Conservation (phyloP, 805 yeast species). For the Starmerella stigmatis region DNA sequence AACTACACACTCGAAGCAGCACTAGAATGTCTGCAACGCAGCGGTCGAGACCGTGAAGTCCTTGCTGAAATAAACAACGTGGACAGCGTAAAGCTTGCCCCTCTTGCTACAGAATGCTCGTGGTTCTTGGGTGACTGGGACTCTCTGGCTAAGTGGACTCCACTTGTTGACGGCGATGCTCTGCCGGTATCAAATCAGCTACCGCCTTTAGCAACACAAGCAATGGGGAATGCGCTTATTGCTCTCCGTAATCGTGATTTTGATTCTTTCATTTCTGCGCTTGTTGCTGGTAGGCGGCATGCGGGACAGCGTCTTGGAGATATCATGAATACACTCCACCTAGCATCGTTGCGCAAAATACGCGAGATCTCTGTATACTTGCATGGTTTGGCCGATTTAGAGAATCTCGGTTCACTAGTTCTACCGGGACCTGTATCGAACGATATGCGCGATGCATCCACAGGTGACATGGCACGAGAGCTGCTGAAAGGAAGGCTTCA, state of each 20-base stretch:
- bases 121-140: slow-evolving; percentile 49
- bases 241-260: slow-evolving; percentile 34
- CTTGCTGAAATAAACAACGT: slow-evolving; percentile 38
- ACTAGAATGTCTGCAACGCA: slow-evolving; percentile 61
- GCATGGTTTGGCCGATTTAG: slow-evolving; percentile 55
- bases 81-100: slow-evolving; percentile 29
- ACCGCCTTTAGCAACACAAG: slow-evolving; percentile 13
- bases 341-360: slow-evolving; percentile 41
- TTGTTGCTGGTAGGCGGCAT: slow-evolving; percentile 43
- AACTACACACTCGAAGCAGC: slow-evolving; percentile 37
- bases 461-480: not conserved
- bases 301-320: slow-evolving; percentile 53
- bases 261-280: slow-evolving; percentile 32
- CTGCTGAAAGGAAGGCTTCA: slow-evolving; percentile 12
- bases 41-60: slow-evolving; percentile 62
- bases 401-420: slow-evolving; percentile 30
- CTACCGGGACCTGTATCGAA: slow-evolving; percentile 9
- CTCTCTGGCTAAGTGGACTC: slow-evolving; percentile 33
- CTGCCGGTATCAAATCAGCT: slow-evolving; percentile 4
- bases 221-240: slow-evolving; percentile 46
- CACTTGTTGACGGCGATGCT: slow-evolving; percentile 22
- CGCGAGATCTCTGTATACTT: slow-evolving; percentile 39
- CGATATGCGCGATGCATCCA: not conserved
- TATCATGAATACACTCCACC: slow-evolving; percentile 29
- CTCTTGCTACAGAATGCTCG: slow-evolving; percentile 65